Percentiles rank a stretch among this genome's conserved stretches.
phyloP scores from a whole-genome alignment of 2,329 filamentous ascomycete species.

The Alternaria sp. region DNA sequence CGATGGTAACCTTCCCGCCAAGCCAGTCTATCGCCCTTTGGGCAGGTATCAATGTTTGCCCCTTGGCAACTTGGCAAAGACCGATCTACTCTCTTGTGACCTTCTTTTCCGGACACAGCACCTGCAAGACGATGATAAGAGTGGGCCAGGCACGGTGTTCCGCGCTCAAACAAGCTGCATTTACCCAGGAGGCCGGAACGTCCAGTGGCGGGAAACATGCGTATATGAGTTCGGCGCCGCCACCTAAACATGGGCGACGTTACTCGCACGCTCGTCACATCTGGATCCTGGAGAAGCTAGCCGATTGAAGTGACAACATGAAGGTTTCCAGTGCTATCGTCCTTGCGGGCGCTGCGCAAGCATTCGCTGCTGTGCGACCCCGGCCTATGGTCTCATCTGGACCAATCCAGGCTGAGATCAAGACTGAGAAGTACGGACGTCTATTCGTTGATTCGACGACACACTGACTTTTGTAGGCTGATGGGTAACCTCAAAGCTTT shows the following conservation, averaged over 20 bases:
- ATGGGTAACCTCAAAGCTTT: conserved; percentile 62
- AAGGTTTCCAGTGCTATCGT: conserved; percentile 33
- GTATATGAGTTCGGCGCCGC: conserved; percentile 21
- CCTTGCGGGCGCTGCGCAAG: conserved; percentile 33
- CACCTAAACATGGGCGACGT: conserved; percentile 5
- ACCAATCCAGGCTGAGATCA: conserved; percentile 51
- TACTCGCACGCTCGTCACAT: neutral
- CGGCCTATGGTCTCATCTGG: conserved; percentile 45
- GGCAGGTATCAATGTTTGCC: conserved; percentile 37
- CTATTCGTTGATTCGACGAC: neutral
- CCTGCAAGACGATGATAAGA: conserved; percentile 30
- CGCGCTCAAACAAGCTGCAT: conserved; percentile 21
- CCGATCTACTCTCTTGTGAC: conserved; percentile 37
- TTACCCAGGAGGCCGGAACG: conserved; percentile 15
- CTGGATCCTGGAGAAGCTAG: neutral
- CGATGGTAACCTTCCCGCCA: conserved; percentile 22
- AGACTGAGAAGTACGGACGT: conserved; percentile 42
- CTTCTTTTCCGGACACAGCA: conserved; percentile 40
- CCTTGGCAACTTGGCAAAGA: conserved; percentile 32
- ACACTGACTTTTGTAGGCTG: conserved; percentile 49
- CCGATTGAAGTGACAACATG: conserved; percentile 25
- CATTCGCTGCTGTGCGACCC: conserved; percentile 27
- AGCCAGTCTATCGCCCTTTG: conserved; percentile 27
- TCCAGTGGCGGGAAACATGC: conserved; percentile 4
- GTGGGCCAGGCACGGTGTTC: conserved; percentile 19